phyloP scores from a whole-genome alignment of 176 grass and related monocot species.

The Dactylis glomerata region DNA sequence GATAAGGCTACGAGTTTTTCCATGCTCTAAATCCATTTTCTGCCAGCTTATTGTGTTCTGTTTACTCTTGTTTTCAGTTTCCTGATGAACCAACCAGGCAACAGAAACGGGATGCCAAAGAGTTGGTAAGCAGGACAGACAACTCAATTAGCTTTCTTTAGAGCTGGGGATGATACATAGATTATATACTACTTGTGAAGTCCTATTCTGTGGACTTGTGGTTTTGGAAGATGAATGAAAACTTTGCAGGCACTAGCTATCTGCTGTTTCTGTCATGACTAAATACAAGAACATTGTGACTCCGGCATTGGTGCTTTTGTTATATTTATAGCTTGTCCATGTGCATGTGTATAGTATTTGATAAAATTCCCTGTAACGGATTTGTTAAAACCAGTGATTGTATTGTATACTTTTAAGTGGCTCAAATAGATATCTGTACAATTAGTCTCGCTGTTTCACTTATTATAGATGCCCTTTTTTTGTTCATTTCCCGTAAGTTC shows the following conservation, averaged over 20 bases:
- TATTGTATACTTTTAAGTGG: background rate
- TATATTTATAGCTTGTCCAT: background rate
- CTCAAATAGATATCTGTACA: background rate
- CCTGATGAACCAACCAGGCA: conserved; percentile 85
- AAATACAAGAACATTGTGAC: background rate
- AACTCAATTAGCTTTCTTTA: background rate
- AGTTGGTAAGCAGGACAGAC: conserved; percentile 56
- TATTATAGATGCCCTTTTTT: background rate
- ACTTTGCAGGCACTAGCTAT: background rate
- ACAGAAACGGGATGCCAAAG: conserved; percentile 84
- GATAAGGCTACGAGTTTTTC: background rate
- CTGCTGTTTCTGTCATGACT: background rate
- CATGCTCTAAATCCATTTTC: background rate
- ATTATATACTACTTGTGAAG: background rate
- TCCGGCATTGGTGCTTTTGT: background rate
- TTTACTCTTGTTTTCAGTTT: conserved; percentile 51
- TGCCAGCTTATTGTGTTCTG: background rate
- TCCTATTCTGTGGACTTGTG: background rate
- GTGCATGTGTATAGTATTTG: background rate
- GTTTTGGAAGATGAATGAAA: background rate
- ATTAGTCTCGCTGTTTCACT: background rate
- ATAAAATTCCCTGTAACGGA: background rate
- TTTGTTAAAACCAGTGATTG: background rate
- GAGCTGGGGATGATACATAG: background rate
- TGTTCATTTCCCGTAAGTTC: background rate